Base-by-base conservation (phyloP, 352 stramenopile species). In the Blastocystis sp. region DNA sequence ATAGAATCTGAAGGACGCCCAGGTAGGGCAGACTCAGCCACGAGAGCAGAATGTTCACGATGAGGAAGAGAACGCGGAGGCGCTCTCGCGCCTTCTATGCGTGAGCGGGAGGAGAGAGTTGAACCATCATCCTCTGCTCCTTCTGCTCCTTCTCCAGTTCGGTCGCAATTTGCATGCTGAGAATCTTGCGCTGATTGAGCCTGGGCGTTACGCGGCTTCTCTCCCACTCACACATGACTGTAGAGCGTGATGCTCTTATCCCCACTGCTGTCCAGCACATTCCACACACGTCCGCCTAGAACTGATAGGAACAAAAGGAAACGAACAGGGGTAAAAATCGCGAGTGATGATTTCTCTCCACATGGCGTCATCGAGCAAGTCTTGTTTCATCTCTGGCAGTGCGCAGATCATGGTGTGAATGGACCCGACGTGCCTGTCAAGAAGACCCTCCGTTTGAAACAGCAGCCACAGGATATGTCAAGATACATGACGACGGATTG, bases 11-110 rank as follows among this genome's bases (percentile, higher is more conserved):
- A 40, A 81, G 71, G 45, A 81, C 48, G 34, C 71, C 53, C 53
- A 81, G 52, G 53, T 81, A 81, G 38, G 71, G 71, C 21, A 81
- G 71, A 45, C 38, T 62, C 7, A 81, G 43, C 71, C 71, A 81
- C 21, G 71, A 67, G 11, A 81, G 48, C 0, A 81, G 28, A n/a
- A 81, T 81, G 52, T 81, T 81, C 28, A 81, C 56, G n/a, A 81
- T 60, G 7, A 81, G 43, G 45, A 48, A 81, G 0, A 81, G 11
- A 11, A 81, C 66, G 3, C 71, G 21, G 3, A 81, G 40, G 5
- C 71, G 71, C 28, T 81, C 71, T 21, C 53, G 71, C 0, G 71
- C 53, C 43, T 60, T 81, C 71, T 81, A 81, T 41, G 38, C 23
- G 3, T 21, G n/a, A 81, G 17, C 38, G 2, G 17, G 45, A 10